Evolutionary conservation across 169 alveolate genomes (phyloP).

Genomic region (Cryptosporidium sp.): DNA sequence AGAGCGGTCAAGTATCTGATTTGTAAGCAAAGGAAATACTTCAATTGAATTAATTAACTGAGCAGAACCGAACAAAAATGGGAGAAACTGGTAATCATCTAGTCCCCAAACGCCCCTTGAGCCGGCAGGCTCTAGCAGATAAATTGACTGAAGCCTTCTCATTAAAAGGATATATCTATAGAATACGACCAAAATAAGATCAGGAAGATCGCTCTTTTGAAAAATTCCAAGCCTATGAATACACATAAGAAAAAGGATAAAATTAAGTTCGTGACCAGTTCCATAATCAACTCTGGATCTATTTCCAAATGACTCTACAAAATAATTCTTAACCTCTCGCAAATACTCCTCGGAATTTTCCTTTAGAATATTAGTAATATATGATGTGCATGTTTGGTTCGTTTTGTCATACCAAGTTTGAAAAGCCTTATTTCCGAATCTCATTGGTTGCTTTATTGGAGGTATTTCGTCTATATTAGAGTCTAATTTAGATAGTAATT

Average conservation of each 20-base stretch:
- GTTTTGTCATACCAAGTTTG: constrained; percentile 86
- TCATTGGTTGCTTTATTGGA: constrained; percentile 87
- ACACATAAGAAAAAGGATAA: constrained; percentile 86
- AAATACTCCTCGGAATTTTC: constrained; percentile 15
- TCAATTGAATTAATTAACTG: constrained; percentile 84
- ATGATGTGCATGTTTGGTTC: constrained; percentile 28
- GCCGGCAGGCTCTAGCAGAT: constrained; percentile 99
- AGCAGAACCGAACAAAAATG: constrained; percentile 96
- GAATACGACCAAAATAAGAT: constrained; percentile 68
- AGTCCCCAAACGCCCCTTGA: constrained; percentile 99
- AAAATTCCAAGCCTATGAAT: constrained; percentile 79
- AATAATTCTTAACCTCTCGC: constrained; percentile 27
- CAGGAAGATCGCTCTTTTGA: constrained; percentile 47
- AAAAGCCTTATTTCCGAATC: constrained; percentile 93
- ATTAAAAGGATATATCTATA: constrained; percentile 92
- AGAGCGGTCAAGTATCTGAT: constrained; percentile 81
- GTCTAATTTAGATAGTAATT: constrained; percentile 40
- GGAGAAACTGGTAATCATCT: constrained; percentile 97
- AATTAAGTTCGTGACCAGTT: constrained; percentile 95
- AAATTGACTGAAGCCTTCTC: constrained; percentile 92
- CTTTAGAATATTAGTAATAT: constrained; percentile 19
- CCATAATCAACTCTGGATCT: constrained; percentile 96
- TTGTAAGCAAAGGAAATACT: constrained; percentile 59
- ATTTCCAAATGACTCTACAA: constrained; percentile 93
- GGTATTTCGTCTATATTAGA: constrained; percentile 83